Conservation (phyloP, 208 protist species). For the Acanthamoeba sp. region DNA sequence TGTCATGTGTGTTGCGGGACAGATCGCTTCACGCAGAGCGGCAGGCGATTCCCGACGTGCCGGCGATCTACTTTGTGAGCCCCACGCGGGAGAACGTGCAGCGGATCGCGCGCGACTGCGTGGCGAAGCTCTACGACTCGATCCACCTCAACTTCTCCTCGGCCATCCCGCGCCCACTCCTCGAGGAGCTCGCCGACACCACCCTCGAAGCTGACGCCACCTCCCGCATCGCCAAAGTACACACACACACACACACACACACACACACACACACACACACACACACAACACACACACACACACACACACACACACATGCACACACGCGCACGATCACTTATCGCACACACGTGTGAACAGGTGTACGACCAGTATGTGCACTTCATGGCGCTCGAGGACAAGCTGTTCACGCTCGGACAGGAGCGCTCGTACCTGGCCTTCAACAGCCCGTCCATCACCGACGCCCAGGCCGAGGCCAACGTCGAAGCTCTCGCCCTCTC, state of each 20-base stretch:
- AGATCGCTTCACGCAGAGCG: conserved; percentile 87
- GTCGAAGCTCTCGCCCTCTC: conserved; percentile 86
- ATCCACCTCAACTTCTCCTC: conserved; percentile 91
- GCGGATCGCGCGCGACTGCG: conserved; percentile 86
- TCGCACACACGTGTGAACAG: conserved; percentile 15
- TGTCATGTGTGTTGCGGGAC: neutral
- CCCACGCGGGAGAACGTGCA: conserved; percentile 91
- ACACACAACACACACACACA: too few relatives aligned
- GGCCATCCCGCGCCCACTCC: conserved; percentile 81
- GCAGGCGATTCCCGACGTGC: conserved; percentile 90
- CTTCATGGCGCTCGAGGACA: conserved; percentile 89
- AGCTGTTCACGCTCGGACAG: conserved; percentile 88
- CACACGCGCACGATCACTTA: neutral
- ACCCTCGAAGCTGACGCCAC: conserved; percentile 82
- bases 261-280: neutral
- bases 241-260: neutral
- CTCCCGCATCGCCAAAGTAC: conserved; percentile 77
- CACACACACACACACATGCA: neutral
- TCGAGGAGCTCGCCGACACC: conserved; percentile 86
- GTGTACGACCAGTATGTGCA: conserved; percentile 92
- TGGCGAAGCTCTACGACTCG: conserved; percentile 87
- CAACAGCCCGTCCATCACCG: conserved; percentile 79
- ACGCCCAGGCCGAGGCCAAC: conserved; percentile 82
- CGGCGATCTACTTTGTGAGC: conserved; percentile 92
- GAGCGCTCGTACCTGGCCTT: conserved; percentile 82